Base-by-base conservation (phyloP, 2,329 filamentous ascomycete genomes). In the Alternaria novae-zelandiae region DNA sequence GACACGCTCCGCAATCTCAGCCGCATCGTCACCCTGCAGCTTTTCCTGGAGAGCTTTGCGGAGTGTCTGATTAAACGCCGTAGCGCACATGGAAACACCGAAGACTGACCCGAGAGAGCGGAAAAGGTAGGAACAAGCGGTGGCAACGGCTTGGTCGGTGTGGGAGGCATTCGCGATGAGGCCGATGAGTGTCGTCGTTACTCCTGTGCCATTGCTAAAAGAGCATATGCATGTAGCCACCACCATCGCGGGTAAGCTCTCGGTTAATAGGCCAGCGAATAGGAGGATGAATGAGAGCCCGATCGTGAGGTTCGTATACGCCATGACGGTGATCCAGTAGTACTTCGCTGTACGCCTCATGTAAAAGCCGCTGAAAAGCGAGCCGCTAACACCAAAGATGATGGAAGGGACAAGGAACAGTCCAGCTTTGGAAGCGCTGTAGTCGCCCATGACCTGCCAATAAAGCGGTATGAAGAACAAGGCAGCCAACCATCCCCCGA, bases 81-180 rank as follows among this genome's bases (percentile, higher is more conserved):
- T 91, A 1, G 91, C 88, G 54, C 87, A 87, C 61, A 92, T 81
- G n/a, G 90, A 90, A 59, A 94, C 84, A 11, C 91, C 87, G 43
- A 89, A 84, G 10, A 89, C 87, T 15, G 84, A 86, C 11, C 88
- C 92, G 0, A 94, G 83, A 1, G 90, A 90, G 43, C 92, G 89
- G 83, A 95, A 95, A 23, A 95, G 87, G 79, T 95, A 95, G 20
- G 89, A 91, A 77, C 91, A 93, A 8, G 92, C 92, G 15, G 92
- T 91, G 5, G 89, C 90, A 2, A 94, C 87, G 2, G 92, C 91
- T 65, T 91, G 89, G 68, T 94, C 91, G 46, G 88, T 84, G 4
- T 84, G 82, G 1, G 86, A 81, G 0, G 90, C 87, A 73, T 93
- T 93, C 30, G 91, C 89, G 66, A 94, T 87, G 41, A 94, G 83